Base-by-base conservation (phyloP, 2,329 filamentous ascomycete genomes). In the Penicillium aurantiogriseum region DNA sequence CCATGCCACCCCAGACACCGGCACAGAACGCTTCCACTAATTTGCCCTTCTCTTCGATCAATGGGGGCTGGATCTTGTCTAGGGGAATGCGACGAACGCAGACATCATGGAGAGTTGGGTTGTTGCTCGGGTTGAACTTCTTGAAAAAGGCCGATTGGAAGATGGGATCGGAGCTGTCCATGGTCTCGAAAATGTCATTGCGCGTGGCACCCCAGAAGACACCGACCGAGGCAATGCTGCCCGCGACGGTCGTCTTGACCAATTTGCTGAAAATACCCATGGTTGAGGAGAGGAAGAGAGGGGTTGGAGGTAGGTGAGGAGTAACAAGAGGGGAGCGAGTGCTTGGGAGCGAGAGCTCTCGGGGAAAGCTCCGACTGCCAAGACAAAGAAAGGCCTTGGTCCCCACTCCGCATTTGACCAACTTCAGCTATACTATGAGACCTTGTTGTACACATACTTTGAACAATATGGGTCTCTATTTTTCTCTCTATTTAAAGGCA, bases 21-120 rank as follows among this genome's bases (percentile, higher is more conserved):
- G 84, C 84, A 69, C 85, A 88, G 69, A 89, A 89, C 62, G 84
- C 84, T 64, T 88, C 79, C 1, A 83, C 82, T 48, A 90, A 76
- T 62, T 85, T 80, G 33, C 81, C 80, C 68, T 83, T 84, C 62
- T 83, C 81, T 67, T 88, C 78, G 15, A 90, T 74, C 53, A 91
- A 76, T 61, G 87, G 83, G 0, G 88, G 86, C 31, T 83, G 81
- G 59, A 91, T 84, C 67, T 86, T 84, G 46, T 76, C 77, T 48
- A 91, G 69, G 0, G 87, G 85, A 0, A 91, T 80, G 36, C 79
- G 80, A 63, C 85, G 83, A 63, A 89, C 76, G 65, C 83, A 87
- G 11, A 88, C 74, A 68, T 91, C 88, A 56, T 88, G 82, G 0
- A 83, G 83, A 0, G 83, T 78, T 0, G 86, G 83, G 71, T 90